Conservation (phyloP, 768 basidiomycete genomes). For the Russula sp. region DNA sequence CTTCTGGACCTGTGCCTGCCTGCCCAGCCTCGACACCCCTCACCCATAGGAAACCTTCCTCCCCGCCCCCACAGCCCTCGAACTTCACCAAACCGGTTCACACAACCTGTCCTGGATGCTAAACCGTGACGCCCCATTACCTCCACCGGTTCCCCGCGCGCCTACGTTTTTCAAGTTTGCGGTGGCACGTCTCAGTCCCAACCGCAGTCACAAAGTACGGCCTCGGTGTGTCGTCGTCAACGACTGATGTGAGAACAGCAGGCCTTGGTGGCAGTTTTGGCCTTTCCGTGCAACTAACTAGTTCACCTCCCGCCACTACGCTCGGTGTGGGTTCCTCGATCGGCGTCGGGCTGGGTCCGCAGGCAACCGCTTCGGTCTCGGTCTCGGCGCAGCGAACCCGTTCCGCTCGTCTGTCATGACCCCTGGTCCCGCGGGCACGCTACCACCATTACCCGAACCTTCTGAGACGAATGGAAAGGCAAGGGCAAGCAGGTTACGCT, state of each 20-base stretch:
- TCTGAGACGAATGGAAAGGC: conserved; percentile 61
- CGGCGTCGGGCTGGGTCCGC: conserved; percentile 41
- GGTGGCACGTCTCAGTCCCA: conserved; percentile 22
- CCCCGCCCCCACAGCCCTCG: conserved; percentile 58
- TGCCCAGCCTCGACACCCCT: conserved; percentile 76
- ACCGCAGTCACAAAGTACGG: conserved; percentile 11
- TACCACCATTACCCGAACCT: conserved; percentile 33
- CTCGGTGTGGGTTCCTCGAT: conserved; percentile 26
- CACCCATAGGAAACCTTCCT: conserved; percentile 39
- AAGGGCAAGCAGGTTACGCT: conserved; percentile 49
- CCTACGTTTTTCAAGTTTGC: conserved; percentile 78
- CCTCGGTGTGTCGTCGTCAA: conserved; percentile 1
- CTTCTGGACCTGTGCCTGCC: conserved; percentile 39
- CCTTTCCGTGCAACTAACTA: conserved; percentile 30
- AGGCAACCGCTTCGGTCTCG: conserved; percentile 40
- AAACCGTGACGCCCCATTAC: conserved; percentile 47
- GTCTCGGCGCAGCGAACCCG: conserved; percentile 40
- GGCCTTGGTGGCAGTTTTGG: conserved; percentile 14
- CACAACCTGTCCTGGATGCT: conserved; percentile 92
- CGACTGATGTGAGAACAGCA: conserved; percentile 16
- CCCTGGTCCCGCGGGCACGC: conserved; percentile 42
- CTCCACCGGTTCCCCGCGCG: conserved; percentile 65
- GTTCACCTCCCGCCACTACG: conserved; percentile 11
- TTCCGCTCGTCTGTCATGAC: conserved; percentile 44
- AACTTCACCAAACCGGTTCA: conserved; percentile 88